phyloP scores from a whole-genome alignment of 768 basidiomycete genomes.

The Lactifluus piperatus region DNA sequence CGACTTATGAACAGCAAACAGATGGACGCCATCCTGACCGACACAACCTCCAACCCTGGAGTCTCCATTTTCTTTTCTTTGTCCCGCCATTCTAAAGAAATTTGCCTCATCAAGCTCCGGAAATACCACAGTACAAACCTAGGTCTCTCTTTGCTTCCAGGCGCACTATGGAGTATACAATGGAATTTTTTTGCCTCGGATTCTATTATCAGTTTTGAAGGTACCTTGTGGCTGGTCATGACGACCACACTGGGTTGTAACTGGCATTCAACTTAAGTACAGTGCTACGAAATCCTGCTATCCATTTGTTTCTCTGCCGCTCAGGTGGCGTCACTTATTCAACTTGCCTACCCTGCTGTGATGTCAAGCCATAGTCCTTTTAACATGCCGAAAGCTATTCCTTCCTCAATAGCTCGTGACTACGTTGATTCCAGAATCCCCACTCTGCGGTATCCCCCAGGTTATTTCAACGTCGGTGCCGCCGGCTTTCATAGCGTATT shows the following conservation, averaged over 20 bases:
- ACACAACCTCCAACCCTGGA: background rate
- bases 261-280: background rate
- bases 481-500: background rate
- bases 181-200: background rate
- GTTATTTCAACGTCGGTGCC: background rate
- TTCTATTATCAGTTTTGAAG: background rate
- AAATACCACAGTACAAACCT: background rate
- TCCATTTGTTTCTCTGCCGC: background rate
- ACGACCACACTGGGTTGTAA: background rate
- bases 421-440: background rate
- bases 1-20: too few species aligned
- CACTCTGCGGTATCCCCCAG: background rate
- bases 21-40: too few species aligned
- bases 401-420: background rate
- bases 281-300: background rate
- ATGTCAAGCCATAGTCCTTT: background rate
- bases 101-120: background rate
- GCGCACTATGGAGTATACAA: background rate
- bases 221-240: background rate
- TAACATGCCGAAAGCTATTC: background rate
- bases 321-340: background rate
- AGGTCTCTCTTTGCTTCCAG: background rate
- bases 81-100: background rate
- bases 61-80: background rate
- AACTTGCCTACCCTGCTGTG: background rate